phyloP scores from a whole-genome alignment of 805 yeast genomes.

The Spathaspora passalidarum region DNA sequence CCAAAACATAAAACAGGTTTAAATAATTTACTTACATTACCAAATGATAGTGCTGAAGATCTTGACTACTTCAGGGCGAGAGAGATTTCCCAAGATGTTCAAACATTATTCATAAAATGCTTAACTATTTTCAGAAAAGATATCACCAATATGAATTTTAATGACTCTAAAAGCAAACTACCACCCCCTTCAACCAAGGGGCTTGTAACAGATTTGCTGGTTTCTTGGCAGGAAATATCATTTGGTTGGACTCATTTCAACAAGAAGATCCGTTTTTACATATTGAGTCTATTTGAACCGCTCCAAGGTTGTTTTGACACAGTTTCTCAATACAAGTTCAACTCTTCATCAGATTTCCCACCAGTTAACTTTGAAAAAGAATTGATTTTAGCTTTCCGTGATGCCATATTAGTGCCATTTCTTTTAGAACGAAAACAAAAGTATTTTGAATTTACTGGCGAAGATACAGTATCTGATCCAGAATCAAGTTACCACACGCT shows the following conservation, averaged over 20 bases:
- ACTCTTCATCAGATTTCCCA: neutral
- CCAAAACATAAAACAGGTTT: slow-evolving; percentile 1
- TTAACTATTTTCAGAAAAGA: slow-evolving; percentile 23
- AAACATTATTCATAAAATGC: slow-evolving; percentile 21
- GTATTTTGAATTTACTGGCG: neutral
- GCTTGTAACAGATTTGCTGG: slow-evolving; percentile 3
- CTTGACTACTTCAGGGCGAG: slow-evolving; percentile 23
- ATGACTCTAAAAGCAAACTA: neutral
- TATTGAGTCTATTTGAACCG: slow-evolving; percentile 24
- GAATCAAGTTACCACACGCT: neutral
- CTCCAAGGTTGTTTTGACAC: slow-evolving; percentile 19
- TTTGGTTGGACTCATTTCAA: slow-evolving; percentile 29
- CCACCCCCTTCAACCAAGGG: neutral
- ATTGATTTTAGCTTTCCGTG: slow-evolving; percentile 26
- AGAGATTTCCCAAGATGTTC: slow-evolving; percentile 28
- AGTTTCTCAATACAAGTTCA: slow-evolving; percentile 7
- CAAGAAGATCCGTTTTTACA: slow-evolving; percentile 19
- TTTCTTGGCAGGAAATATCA: slow-evolving; percentile 21
- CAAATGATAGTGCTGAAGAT: slow-evolving; percentile 6
- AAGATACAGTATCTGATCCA: neutral
- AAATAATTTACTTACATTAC: neutral
- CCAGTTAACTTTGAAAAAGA: slow-evolving; percentile 25
- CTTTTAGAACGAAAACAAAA: slow-evolving; percentile 14
- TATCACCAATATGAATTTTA: slow-evolving; percentile 3
- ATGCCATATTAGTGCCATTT: slow-evolving; percentile 23